A percentile compares a stretch with the other conserved stretches of the same genome.
phyloP scores from a whole-genome alignment of 805 yeast genomes.

The Wickerhamomyces tratensis region DNA sequence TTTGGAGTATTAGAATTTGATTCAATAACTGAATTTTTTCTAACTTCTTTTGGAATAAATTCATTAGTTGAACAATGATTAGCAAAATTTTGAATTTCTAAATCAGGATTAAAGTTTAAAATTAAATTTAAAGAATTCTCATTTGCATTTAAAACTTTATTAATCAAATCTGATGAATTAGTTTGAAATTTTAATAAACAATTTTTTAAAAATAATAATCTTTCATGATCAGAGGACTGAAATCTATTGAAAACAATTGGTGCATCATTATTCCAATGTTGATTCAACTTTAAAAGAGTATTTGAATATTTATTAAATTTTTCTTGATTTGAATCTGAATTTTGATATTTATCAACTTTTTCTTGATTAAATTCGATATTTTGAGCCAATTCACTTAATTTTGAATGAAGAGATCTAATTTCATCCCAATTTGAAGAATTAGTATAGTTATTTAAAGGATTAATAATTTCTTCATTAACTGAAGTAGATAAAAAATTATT shows the following conservation, averaged over 20 bases:
- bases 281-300: conserved; percentile 34
- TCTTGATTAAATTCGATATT: conserved; percentile 30
- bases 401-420: conserved; percentile 35
- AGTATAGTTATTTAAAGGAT: conserved; percentile 42
- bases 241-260: conserved; percentile 69
- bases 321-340: conserved; percentile 13
- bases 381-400: conserved; percentile 33
- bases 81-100: conserved; percentile 51
- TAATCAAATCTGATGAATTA: conserved; percentile 43
- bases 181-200: conserved; percentile 59
- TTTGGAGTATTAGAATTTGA: neutral
- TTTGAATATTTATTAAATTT: conserved; percentile 25
- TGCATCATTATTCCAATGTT: conserved; percentile 69
- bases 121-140: conserved; percentile 61
- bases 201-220: conserved; percentile 54
- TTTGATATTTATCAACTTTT: conserved; percentile 27
- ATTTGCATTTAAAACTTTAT: conserved; percentile 33
- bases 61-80: conserved; percentile 22
- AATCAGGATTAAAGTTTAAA: conserved; percentile 51
- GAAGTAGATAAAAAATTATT: conserved; percentile 36
- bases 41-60: conserved; percentile 16
- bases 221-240: conserved; percentile 58
- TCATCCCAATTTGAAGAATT: conserved; percentile 34
- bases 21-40: conserved; percentile 6
- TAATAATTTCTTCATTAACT: conserved; percentile 44